Evolutionary conservation across 2,329 filamentous ascomycete genomes (phyloP).

Genomic region (Pleoardoris graminearum): DNA sequence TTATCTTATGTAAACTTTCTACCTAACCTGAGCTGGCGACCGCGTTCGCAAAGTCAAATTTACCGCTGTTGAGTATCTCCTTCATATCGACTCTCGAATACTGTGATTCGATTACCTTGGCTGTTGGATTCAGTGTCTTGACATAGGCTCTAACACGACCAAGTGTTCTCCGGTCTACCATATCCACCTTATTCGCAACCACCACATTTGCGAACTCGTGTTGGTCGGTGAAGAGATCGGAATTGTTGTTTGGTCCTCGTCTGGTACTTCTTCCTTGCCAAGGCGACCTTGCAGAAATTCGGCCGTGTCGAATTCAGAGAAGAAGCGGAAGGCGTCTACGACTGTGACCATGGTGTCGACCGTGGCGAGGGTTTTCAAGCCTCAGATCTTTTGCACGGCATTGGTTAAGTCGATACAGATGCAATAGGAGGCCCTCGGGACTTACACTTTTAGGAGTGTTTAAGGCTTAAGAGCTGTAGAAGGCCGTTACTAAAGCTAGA

Average conservation of each 20-base stretch:
- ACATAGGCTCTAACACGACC: slow-evolving; percentile 58
- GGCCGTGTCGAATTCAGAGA: slow-evolving; percentile 71
- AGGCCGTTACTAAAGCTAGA: no score
- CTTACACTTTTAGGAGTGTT: slow-evolving; percentile 56
- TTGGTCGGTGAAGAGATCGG: slow-evolving; percentile 75
- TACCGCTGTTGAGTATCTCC: slow-evolving; percentile 66
- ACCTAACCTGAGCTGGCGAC: slow-evolving; percentile 71
- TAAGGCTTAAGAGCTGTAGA: no score
- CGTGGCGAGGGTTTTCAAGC: slow-evolving; percentile 65
- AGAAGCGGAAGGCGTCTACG: slow-evolving; percentile 73
- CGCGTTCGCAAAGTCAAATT: slow-evolving; percentile 67
- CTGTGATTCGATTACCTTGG: slow-evolving; percentile 64
- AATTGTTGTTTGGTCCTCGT: slow-evolving; percentile 74
- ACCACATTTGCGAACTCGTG: slow-evolving; percentile 78
- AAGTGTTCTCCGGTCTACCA: slow-evolving; percentile 55
- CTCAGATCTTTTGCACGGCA: slow-evolving; percentile 53
- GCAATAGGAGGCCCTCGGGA: not conserved
- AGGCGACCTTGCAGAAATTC: slow-evolving; percentile 68
- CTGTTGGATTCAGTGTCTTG: slow-evolving; percentile 66
- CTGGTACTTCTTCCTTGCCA: slow-evolving; percentile 57
- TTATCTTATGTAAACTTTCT: slow-evolving; percentile 70
- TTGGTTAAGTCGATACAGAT: not conserved
- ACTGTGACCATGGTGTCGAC: slow-evolving; percentile 74
- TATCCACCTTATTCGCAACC: slow-evolving; percentile 71
- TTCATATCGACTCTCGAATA: slow-evolving; percentile 64